A percentile compares a stretch with the other conserved stretches of the same genome.
phyloP scores from a whole-genome alignment of 768 basidiomycete genomes.

The Amyloporia xantha region DNA sequence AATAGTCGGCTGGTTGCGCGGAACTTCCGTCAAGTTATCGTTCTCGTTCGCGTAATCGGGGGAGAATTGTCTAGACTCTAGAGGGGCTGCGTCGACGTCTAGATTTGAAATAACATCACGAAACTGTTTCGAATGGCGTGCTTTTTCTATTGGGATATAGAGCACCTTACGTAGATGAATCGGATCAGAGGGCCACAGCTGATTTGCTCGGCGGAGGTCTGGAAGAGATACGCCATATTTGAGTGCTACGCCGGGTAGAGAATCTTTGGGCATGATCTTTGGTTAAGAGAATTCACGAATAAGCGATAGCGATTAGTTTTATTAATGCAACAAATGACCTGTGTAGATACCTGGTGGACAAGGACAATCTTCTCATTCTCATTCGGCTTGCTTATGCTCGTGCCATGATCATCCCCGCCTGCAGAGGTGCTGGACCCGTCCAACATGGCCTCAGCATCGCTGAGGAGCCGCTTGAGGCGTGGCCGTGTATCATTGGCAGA shows the following conservation, averaged over 20 bases:
- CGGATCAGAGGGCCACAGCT: conserved; percentile 89
- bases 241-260: conserved; percentile 80
- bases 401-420: neutral
- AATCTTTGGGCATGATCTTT: conserved; percentile 69
- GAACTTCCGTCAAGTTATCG: neutral
- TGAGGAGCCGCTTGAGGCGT: conserved; percentile 19
- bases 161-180: conserved; percentile 82
- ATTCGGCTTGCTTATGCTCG: too few relatives aligned
- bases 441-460: conserved; percentile 2
- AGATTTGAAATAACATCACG: conserved; percentile 7
- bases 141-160: conserved; percentile 68
- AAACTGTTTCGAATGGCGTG: conserved; percentile 38
- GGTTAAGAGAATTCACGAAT: too few relatives aligned
- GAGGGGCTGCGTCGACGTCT: neutral
- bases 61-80: too few relatives aligned
- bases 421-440: neutral
- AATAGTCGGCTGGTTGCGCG: conserved; percentile 14
- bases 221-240: conserved; percentile 84
- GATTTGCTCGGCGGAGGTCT: conserved; percentile 81
- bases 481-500: conserved; percentile 18
- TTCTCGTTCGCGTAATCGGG: too few relatives aligned
- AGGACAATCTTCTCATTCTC: conserved; percentile 52
- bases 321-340: neutral
- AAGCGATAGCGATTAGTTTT: neutral
- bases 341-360: conserved; percentile 44